phyloP scores from a whole-genome alignment of 768 basidiomycete species.

The Epithele typhae region DNA sequence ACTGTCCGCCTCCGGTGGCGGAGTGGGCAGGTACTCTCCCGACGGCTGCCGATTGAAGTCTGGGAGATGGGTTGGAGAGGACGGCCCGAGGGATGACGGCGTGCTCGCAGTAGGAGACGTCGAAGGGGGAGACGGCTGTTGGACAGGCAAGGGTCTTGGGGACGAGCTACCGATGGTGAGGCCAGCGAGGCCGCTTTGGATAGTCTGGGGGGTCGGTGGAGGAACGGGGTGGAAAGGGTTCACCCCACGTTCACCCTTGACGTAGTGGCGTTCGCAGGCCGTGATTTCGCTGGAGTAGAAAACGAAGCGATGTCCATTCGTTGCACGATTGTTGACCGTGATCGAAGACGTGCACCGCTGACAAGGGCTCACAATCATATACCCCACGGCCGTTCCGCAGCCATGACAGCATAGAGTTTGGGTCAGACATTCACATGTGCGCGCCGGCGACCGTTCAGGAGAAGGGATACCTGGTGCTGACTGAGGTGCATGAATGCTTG shows the following conservation, averaged over 20 bases:
- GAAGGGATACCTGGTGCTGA: constrained; percentile 10
- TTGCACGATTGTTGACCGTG: constrained; percentile 59
- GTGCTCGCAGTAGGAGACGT: neutral
- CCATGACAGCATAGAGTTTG: constrained; percentile 78
- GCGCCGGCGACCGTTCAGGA: constrained; percentile 31
- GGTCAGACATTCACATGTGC: constrained; percentile 84
- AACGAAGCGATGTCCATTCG: constrained; percentile 84
- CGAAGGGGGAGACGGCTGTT: neutral
- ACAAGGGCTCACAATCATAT: constrained; percentile 81
- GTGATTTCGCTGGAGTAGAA: constrained; percentile 73
- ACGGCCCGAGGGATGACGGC: constrained; percentile 4
- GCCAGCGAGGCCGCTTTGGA: constrained; percentile 15
- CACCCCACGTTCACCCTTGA: constrained; percentile 61
- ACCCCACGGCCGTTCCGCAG: constrained; percentile 72
- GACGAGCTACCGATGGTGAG: constrained; percentile 3
- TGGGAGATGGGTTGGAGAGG: constrained; percentile 10
- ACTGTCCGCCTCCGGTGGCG: neutral
- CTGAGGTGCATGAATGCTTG: constrained; percentile 17
- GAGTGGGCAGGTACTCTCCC: constrained; percentile 3
- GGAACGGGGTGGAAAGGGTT: constrained; percentile 28
- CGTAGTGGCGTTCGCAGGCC: constrained; percentile 60
- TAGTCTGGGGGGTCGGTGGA: constrained; percentile 12
- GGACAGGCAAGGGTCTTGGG: neutral
- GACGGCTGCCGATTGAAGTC: too few relatives aligned
- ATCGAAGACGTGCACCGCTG: constrained; percentile 70